phyloP scores from a whole-genome alignment of 176 grass and related monocot species.

The Musa schizocarpa region DNA sequence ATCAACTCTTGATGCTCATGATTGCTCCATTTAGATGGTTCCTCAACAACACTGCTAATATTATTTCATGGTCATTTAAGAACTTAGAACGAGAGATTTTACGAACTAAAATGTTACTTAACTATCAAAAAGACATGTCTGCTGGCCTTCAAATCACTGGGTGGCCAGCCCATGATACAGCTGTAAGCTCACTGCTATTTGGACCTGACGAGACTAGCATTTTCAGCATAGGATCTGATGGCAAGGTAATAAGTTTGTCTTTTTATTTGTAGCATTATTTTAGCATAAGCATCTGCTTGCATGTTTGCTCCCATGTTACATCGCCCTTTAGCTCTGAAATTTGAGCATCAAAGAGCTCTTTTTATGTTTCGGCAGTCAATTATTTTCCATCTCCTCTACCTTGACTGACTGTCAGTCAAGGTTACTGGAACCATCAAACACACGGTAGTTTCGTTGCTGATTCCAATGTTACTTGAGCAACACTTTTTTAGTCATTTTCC shows the following conservation, averaged over 20 bases:
- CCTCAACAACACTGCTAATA: not conserved
- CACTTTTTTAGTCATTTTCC: not conserved
- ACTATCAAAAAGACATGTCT: constrained; percentile 75
- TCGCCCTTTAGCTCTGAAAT: not conserved
- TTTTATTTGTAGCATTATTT: constrained; percentile 12
- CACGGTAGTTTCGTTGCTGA: too few relatives aligned
- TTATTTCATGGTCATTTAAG: not conserved
- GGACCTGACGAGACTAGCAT: constrained; percentile 96
- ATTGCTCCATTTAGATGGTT: not conserved
- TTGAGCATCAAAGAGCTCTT: not conserved
- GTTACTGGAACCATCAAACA: not conserved
- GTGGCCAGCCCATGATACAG: constrained; percentile 94
- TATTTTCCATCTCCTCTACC: not conserved
- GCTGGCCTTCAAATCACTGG: constrained; percentile 96
- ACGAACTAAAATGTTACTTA: constrained; percentile 28
- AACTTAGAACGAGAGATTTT: not conserved
- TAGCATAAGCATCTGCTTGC: not conserved
- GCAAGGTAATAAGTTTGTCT: constrained; percentile 51
- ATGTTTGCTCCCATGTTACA: not conserved
- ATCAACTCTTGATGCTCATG: not conserved
- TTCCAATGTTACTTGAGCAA: not conserved
- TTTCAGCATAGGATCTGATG: constrained; percentile 83
- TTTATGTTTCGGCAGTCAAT: not conserved
- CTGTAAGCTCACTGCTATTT: constrained; percentile 79
- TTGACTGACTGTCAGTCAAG: not conserved